These are phyloP conservation scores for Trametes cinnabarina DNA, from an alignment of 768 basidiomycete genomes.

Conservation along the genomic window DNA sequence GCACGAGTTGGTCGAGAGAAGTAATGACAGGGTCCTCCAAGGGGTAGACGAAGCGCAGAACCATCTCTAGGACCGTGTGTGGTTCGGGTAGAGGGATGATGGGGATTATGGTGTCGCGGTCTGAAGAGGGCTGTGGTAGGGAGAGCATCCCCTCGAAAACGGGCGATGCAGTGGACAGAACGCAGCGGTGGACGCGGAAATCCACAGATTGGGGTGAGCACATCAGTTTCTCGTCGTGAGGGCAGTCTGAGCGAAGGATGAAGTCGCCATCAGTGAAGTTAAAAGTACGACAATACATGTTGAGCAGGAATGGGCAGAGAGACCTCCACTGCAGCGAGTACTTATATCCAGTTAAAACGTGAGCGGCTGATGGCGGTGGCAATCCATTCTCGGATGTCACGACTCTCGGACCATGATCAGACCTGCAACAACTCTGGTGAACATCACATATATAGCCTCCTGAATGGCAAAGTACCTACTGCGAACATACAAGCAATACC, in stretches of 20 bases:
- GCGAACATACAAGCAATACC: not conserved
- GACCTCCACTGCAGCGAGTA: not conserved
- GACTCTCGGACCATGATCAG: not conserved
- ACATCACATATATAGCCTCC: not conserved
- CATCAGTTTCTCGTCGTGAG: conserved; percentile 1
- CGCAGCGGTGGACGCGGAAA: conserved; percentile 60
- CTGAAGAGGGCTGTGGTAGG: conserved; percentile 48
- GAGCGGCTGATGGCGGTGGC: not conserved
- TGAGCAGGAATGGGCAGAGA: not conserved
- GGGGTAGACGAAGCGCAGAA: conserved; percentile 65
- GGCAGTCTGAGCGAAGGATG: conserved; percentile 43
- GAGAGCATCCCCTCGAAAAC: conserved; percentile 71
- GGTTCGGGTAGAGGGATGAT: conserved; percentile 57
- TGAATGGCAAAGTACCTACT: not conserved
- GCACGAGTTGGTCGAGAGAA: conserved; percentile 52
- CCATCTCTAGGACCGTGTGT: conserved; percentile 40
- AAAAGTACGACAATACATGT: conserved; percentile 31
- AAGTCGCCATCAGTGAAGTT: conserved; percentile 51
- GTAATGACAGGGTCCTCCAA: conserved; percentile 50
- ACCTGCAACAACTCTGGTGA: not conserved
- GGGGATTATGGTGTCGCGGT: conserved; percentile 31
- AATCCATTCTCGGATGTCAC: not conserved
- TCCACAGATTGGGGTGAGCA: conserved; percentile 37
- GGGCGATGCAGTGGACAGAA: conserved; percentile 61
- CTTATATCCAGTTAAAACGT: not conserved